Percentiles rank a stretch among this genome's conserved stretches.
Evolutionary conservation across 768 basidiomycete genomes (phyloP).

Genomic region (Coprinopsis marcescibilis): DNA sequence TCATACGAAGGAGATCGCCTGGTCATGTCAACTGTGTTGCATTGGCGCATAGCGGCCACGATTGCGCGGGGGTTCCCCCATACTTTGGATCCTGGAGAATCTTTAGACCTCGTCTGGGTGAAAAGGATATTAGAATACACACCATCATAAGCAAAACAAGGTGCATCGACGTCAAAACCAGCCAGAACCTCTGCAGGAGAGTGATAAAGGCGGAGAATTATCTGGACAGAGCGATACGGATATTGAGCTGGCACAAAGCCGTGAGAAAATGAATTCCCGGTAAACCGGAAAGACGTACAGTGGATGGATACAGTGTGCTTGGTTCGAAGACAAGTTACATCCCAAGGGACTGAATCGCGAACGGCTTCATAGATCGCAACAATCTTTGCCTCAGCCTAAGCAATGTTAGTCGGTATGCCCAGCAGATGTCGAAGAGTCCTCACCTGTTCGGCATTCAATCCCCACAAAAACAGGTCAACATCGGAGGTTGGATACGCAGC

Average conservation of each 20-base stretch:
- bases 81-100: constrained; percentile 35
- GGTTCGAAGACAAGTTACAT: constrained; percentile 59
- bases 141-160: constrained; percentile 48
- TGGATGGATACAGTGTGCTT: constrained; percentile 64
- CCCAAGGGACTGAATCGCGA: constrained; percentile 62
- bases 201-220: constrained; percentile 54
- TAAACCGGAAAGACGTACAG: constrained; percentile 33
- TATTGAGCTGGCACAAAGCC: constrained; percentile 61
- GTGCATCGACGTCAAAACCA: constrained; percentile 63
- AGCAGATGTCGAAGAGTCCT: constrained; percentile 10
- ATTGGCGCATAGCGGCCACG: constrained; percentile 58
- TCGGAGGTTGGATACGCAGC: constrained; percentile 55
- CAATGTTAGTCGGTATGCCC: background rate
- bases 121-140: background rate
- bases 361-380: constrained; percentile 56
- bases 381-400: constrained; percentile 55
- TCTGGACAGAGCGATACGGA: constrained; percentile 62
- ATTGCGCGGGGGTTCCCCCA: constrained; percentile 57
- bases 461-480: constrained; percentile 59
- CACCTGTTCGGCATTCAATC: constrained; percentile 49
- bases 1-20: constrained; percentile 64
- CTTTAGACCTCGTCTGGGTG: background rate
- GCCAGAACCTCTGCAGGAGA: constrained; percentile 65
- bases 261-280: too few relatives aligned
- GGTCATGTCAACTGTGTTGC: constrained; percentile 56